Conservation (phyloP, 495 filamentous ascomycete genomes). For the Podospora pseudocomata region DNA sequence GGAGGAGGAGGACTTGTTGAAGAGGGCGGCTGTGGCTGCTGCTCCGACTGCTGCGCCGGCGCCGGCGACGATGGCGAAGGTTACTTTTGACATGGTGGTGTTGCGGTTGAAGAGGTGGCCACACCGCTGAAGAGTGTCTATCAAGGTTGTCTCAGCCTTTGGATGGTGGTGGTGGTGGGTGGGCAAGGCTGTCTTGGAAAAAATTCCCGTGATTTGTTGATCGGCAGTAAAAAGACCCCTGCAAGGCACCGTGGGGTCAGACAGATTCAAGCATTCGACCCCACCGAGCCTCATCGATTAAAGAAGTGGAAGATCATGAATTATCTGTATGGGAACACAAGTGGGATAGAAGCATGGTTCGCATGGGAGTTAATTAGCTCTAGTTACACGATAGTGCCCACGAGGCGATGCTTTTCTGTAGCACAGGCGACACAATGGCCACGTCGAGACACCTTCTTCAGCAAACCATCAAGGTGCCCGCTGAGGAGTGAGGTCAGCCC, state of each 20-base stretch:
- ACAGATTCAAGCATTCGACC: background rate
- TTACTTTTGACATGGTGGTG: conserved; percentile 74
- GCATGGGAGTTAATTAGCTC: background rate
- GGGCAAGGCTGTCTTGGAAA: background rate
- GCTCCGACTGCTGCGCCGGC: conserved; percentile 87
- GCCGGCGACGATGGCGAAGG: conserved; percentile 81
- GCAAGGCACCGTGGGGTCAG: background rate
- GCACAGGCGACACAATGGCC: background rate
- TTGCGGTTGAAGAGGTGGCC: conserved; percentile 9
- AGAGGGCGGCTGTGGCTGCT: conserved; percentile 70
- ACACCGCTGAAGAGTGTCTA: background rate
- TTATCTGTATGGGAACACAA: background rate
- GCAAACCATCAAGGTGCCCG: conserved; percentile 13
- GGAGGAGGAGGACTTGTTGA: conserved; percentile 57
- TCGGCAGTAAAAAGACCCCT: background rate
- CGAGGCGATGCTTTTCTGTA: background rate
- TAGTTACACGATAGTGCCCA: background rate
- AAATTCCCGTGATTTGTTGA: background rate
- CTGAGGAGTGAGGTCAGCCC: background rate
- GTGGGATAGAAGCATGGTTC: background rate
- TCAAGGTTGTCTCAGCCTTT: conserved; percentile 1
- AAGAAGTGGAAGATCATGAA: background rate
- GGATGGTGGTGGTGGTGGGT: background rate
- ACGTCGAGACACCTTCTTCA: background rate
- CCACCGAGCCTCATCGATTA: background rate